These are phyloP conservation scores for Ceratobasidium sp. DNA, from an alignment of 1,284 basidiomycete genomes.

Conservation along the genomic window DNA sequence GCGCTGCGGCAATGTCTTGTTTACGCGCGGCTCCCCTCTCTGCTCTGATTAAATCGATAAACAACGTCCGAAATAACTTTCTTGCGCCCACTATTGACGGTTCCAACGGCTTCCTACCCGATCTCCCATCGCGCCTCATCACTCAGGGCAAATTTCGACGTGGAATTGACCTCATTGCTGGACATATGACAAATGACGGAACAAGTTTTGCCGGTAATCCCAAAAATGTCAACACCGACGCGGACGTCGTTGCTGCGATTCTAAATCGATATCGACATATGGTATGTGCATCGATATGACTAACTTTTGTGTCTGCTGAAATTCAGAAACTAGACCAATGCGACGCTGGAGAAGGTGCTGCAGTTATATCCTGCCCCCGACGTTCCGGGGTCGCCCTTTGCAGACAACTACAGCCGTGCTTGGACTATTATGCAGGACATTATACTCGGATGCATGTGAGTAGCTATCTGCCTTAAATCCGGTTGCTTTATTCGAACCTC, in stretches of 20 bases:
- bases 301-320: slow-evolving; percentile 12
- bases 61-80: slow-evolving; percentile 56
- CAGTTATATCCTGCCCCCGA: slow-evolving; percentile 60
- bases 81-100: slow-evolving; percentile 61
- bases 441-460: slow-evolving; percentile 64
- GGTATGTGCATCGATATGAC: slow-evolving; percentile 53
- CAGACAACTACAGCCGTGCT: slow-evolving; percentile 61
- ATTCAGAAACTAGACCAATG: slow-evolving; percentile 56
- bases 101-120: slow-evolving; percentile 51
- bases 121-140: slow-evolving; percentile 59
- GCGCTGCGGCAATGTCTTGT: slow-evolving; percentile 57
- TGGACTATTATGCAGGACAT: slow-evolving; percentile 62
- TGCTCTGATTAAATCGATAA: slow-evolving; percentile 53
- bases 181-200: slow-evolving; percentile 64
- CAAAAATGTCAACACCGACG: slow-evolving; percentile 59
- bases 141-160: slow-evolving; percentile 57
- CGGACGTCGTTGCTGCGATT: slow-evolving; percentile 59
- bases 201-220: slow-evolving; percentile 61
- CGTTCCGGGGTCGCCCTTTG: slow-evolving; percentile 58
- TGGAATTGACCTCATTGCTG: slow-evolving; percentile 61
- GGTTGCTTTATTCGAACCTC: not conserved
- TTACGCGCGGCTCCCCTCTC: slow-evolving; percentile 60
- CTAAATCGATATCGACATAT: slow-evolving; percentile 61
- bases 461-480: slow-evolving; percentile 11
- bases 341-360: slow-evolving; percentile 59